A percentile compares a stretch with the other conserved stretches of the same genome.
Conservation (phyloP, 2,329 filamentous ascomycete species). For the Apiospora rasikravindrae region DNA sequence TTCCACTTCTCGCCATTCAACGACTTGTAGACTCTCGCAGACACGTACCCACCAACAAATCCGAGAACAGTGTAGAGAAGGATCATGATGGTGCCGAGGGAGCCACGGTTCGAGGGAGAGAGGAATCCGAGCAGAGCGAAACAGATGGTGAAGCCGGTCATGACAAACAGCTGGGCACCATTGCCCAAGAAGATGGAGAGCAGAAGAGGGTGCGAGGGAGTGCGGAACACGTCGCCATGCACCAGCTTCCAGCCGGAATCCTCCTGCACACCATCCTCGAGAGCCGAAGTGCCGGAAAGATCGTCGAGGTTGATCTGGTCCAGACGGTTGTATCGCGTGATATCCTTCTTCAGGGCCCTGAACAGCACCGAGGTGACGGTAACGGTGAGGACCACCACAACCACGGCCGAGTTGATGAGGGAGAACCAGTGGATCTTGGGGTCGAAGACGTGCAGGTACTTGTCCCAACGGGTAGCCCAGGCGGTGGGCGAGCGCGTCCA, state of each 20-base stretch:
- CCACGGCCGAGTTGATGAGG: constrained; percentile 92
- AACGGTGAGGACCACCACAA: constrained; percentile 87
- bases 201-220: constrained; percentile 80
- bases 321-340: constrained; percentile 93
- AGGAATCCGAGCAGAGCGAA: constrained; percentile 95
- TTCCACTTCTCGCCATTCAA: constrained; percentile 95
- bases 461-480: constrained; percentile 98
- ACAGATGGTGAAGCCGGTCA: constrained; percentile 91
- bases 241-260: constrained; percentile 99
- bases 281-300: constrained; percentile 75
- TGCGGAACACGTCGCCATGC: constrained; percentile 95
- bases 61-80: constrained; percentile 92
- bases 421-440: constrained; percentile 99
- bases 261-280: constrained; percentile 94
- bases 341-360: constrained; percentile 89
- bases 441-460: constrained; percentile 96
- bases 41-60: constrained; percentile 89
- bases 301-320: constrained; percentile 92
- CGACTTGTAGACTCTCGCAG: constrained; percentile 90
- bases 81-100: constrained; percentile 90
- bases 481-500: constrained; percentile 85
- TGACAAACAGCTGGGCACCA: constrained; percentile 94
- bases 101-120: constrained; percentile 93
- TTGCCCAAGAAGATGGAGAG: constrained; percentile 90
- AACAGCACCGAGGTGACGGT: constrained; percentile 94